Base-by-base conservation (phyloP, 2,329 filamentous ascomycete species). In the Penicillium sp. region DNA sequence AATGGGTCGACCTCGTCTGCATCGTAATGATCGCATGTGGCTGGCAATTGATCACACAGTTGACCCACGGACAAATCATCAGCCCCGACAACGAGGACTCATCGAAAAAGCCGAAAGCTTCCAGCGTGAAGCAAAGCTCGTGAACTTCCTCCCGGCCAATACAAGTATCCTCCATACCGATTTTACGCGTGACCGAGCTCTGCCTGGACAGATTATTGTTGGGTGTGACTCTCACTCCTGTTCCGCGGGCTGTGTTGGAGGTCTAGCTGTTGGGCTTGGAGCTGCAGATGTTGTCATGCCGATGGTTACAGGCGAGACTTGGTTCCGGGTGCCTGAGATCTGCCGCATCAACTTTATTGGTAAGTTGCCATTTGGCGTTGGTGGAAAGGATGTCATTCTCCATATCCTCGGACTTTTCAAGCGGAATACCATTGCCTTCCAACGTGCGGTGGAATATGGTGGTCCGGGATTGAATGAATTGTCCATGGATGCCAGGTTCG, bases 21-120 rank as follows among this genome's bases (percentile, higher is more conserved):
- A 75, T 61, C 77, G 80, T n/a, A 82, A 81, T 52, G 79, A 81
- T 57, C 68, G 79, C 0, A 75, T 83, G 55, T 82, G 79, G 80
- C 71, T 83, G 13, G 79, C 79, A 0, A 75, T 75, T 1, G 80
- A 82, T 61, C 80, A 83, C 59, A 71, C 76, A 3, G 78, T 82
- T 8, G 77, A 82, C 53, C 79, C 79, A 1, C 68, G 76, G 1
- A 64, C 75, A 8, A 73, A 73, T 29, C 45, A 48, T 21, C 45
- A 23, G 19, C 25, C 45, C 14, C 45, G 45, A 48, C 45, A 48
- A 23, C 45, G 45, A 13, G 26, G 45, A n/a, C 45, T 48, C 3
- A 48, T 48, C 11, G 45, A 48, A n/a, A 31, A 58, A 74, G 26
- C 58, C 62, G 1, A 76, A 59, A 68, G 31, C 67, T 76, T 42